Evolutionary conservation across 176 grass and related monocot genomes (phyloP).

Genomic region (Eragrostis nindensis): DNA sequence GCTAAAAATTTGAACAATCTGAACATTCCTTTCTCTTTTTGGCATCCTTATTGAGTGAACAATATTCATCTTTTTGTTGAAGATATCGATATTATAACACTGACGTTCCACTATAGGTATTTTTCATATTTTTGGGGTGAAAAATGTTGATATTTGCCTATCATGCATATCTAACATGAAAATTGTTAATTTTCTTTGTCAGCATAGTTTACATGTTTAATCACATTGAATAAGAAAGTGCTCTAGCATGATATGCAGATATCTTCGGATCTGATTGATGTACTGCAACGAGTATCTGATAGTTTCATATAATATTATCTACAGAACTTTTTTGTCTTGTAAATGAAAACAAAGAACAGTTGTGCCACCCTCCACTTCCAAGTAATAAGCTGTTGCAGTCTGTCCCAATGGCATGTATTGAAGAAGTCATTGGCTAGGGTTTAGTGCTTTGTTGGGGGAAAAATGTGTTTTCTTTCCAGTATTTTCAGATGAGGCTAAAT

Average conservation of each 20-base stretch:
- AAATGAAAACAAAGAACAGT: not conserved
- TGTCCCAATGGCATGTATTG: not conserved
- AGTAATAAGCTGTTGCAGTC: not conserved
- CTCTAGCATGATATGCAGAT: not conserved
- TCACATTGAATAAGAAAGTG: not conserved
- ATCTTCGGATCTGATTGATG: not conserved
- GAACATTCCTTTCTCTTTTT: not conserved
- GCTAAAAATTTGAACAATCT: not conserved
- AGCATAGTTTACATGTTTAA: not conserved
- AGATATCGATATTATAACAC: not conserved
- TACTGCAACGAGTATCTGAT: not conserved
- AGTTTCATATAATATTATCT: not conserved
- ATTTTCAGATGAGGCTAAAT: not conserved
- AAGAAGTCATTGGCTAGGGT: not conserved
- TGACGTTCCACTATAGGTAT: not conserved
- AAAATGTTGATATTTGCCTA: not conserved
- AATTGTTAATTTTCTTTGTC: not conserved
- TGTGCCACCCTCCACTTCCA: not conserved
- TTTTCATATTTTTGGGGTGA: not conserved
- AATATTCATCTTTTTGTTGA: not conserved
- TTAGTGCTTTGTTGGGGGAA: not conserved
- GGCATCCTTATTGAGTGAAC: slow-evolving; percentile 31
- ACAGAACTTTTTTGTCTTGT: not conserved
- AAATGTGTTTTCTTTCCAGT: not conserved
- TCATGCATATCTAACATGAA: not conserved